Base-by-base conservation (phyloP, 1,139 yeast genomes). In the Hyphopichia khmerensis region DNA sequence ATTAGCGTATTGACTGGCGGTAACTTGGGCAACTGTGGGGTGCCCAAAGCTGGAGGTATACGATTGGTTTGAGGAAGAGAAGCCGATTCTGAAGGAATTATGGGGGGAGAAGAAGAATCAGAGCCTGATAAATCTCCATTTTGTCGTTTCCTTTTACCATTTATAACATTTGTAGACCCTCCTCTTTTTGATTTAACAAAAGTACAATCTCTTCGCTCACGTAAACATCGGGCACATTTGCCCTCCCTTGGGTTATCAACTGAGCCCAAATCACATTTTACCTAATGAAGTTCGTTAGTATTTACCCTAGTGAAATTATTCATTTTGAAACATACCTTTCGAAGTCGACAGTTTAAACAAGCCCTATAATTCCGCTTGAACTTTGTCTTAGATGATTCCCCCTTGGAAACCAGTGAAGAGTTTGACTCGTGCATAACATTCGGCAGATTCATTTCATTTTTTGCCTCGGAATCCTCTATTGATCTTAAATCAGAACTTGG, bases 161-260 rank as follows among this genome's bases (percentile, higher is more conserved):
- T 66, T 7, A 67, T 56, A 11, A 77, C 72, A 48, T 77, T 76
- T 17, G 65, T 64, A 23, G 72, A 64, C 1, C 83, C 84, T 2
- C 88, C 86, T 41, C 88, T 62, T 46, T 73, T 70, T 32, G 81
- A 70, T 41, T 81, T 86, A 4, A 84, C 84, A 63, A 90, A 86
- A 19, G 84, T 82, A 64, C 97, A 90, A 52, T 84, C 89, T 53
- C 79, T 79, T 17, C 95, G 71, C 56, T 90, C 96, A 40, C 96
- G 72, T 47, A 78, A 74, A 56, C 97, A 90, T 42, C 97, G 67
- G 3, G 82, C 84, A 72, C 98, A 91, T 16, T 95, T 95, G 6
- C 95, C 95, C 8, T 80, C 82, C 41, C 75, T 72, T 0, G 96
- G 96, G 44, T 74, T 75, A 44, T 83, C 85, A 11, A 82, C 80